Evolutionary conservation across 148 eudicot species (phyloP).

Genomic region (Rhododendron molle): DNA sequence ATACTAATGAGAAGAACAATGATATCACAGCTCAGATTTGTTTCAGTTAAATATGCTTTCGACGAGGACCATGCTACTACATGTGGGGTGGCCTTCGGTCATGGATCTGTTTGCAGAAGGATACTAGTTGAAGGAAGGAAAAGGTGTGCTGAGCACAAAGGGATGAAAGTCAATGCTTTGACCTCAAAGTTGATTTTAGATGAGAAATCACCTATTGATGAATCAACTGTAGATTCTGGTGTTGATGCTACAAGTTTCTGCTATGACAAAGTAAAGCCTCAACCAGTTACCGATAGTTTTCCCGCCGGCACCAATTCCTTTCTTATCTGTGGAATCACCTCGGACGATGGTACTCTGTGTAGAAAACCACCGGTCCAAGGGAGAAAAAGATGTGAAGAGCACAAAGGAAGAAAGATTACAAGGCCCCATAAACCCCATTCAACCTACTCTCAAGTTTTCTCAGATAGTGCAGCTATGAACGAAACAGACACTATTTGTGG

Average conservation of each 20-base stretch:
- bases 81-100: slow-evolving; percentile 30
- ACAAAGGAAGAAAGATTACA: slow-evolving; percentile 51
- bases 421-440: neutral
- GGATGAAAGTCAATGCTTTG: slow-evolving; percentile 39
- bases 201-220: neutral
- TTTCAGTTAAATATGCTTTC: slow-evolving; percentile 22
- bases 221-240: neutral
- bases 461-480: neutral
- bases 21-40: slow-evolving; percentile 47
- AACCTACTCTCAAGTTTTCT: neutral
- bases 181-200: slow-evolving; percentile 9
- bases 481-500: slow-evolving; percentile 28
- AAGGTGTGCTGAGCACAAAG: slow-evolving; percentile 66
- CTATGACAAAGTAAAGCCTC: neutral
- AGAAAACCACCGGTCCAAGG: slow-evolving; percentile 32
- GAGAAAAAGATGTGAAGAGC: slow-evolving; percentile 67
- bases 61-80: slow-evolving; percentile 12
- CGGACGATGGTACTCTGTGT: slow-evolving; percentile 49
- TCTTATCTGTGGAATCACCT: slow-evolving; percentile 48
- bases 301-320: neutral
- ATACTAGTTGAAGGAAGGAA: slow-evolving; percentile 56
- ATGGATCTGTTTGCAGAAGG: slow-evolving; percentile 44
- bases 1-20: slow-evolving; percentile 12
- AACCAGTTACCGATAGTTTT: neutral
- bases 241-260: slow-evolving; percentile 6